Base-by-base conservation (phyloP, 306 rosid genomes). In the Argentina anserina region DNA sequence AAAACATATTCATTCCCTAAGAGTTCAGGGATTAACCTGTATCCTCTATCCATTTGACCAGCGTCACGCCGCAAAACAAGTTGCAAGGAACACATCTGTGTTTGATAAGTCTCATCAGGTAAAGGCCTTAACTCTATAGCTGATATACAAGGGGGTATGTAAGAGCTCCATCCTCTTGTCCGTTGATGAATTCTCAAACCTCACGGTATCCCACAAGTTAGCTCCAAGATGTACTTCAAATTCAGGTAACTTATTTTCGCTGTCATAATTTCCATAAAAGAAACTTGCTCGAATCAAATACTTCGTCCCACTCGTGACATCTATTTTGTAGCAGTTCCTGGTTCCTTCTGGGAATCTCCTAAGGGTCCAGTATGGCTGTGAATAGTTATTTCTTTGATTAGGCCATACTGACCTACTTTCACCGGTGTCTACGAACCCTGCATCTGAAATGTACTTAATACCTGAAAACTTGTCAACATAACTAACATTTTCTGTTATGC, bases 311-410 rank as follows among this genome's bases (percentile, higher is more conserved):
- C 26, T 40, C 31, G 55, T 76, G 21, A 69, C 67, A 46, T 25
- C 55, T 63, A 83, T 58, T 7, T 11, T 83, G 80, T 83, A 86
- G 45, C 87, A 86, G 67, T 80, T 86, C 34, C 85, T 70, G 36
- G 15, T 72, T 39, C 82, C 89, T 37, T 80, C 25, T 39, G 89
- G 81, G 49, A 86, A 86, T 76, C 85, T 83, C 79, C 85, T 83
- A 21, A 86, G 64, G n/a, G 63, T 56, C 21, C 1, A 7, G 25
- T 23, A 58, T 0, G 60, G 28, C 5, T 23, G 2, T 53, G 23
- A 7, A 25, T 53, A 8, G 17, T 1, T 13, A 9, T 23, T 12
- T 1, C 1, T 10, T 6, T 53, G 9, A 4, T 21, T 10, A 21
- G 3, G 2, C 60, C 11, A 11, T 9, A 74, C 67, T 53, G 8